Conservation (phyloP, 495 filamentous ascomycete species). For the Daldinia decipiens region DNA sequence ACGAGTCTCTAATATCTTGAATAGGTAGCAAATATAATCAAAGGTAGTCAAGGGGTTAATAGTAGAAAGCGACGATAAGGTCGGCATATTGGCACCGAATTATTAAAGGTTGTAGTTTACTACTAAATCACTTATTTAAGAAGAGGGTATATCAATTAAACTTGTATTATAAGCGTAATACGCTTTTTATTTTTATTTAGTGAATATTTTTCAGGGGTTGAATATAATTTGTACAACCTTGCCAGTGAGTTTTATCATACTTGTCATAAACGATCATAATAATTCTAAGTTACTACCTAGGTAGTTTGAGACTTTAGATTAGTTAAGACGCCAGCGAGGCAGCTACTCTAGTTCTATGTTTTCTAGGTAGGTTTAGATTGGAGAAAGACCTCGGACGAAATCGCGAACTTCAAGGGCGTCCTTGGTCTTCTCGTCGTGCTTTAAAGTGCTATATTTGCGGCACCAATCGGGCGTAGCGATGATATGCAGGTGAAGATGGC, state of each 20-base stretch:
- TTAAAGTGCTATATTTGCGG: conserved; percentile 35
- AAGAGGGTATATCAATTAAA: neutral
- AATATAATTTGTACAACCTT: neutral
- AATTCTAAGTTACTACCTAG: neutral
- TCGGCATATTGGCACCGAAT: neutral
- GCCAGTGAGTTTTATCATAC: neutral
- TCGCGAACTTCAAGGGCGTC: conserved; percentile 35
- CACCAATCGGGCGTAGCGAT: conserved; percentile 32
- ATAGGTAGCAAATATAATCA: neutral
- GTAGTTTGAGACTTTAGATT: neutral
- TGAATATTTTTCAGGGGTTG: neutral
- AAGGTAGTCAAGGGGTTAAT: neutral
- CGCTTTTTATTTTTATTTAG: neutral
- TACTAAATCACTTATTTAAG: neutral
- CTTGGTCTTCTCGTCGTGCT: conserved; percentile 49
- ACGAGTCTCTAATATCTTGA: neutral
- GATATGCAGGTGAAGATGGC: conserved; percentile 51
- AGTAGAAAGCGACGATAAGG: neutral
- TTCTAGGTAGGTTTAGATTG: neutral
- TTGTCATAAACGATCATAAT: neutral
- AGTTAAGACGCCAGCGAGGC: neutral
- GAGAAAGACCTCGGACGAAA: neutral
- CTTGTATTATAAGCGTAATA: neutral
- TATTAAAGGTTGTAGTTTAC: neutral
- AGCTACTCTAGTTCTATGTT: neutral